phyloP scores from a whole-genome alignment of 2,329 filamentous ascomycete genomes.

The Dissoconium aciculare region DNA sequence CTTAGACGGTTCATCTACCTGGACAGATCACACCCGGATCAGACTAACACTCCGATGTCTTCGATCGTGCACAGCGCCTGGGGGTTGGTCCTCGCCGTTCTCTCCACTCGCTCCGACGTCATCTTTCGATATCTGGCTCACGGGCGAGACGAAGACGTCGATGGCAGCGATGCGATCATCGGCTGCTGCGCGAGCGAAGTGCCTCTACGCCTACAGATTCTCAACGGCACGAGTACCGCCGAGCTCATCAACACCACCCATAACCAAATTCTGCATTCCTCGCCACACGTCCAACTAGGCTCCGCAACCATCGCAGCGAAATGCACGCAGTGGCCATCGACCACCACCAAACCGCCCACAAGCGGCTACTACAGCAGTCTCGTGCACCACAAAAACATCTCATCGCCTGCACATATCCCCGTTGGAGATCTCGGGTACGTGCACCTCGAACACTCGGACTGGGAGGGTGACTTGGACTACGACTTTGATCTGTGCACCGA shows the following conservation, averaged over 20 bases:
- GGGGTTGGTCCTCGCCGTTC: background rate
- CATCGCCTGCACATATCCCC: background rate
- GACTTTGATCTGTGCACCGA: constrained; percentile 3
- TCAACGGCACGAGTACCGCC: background rate
- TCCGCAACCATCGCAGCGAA: constrained; percentile 1
- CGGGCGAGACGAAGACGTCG: constrained; percentile 1
- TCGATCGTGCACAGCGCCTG: constrained; percentile 1
- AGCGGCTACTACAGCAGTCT: constrained; percentile 2
- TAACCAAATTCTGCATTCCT: constrained; percentile 1
- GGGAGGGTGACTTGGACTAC: constrained; percentile 1
- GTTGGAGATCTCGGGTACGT: background rate
- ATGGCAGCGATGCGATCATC: constrained; percentile 1
- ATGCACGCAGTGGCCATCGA: constrained; percentile 1
- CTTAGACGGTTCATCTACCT: constrained; percentile 1
- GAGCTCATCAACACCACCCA: constrained; percentile 1
- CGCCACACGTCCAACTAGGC: constrained; percentile 1
- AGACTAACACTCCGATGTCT: constrained; percentile 1
- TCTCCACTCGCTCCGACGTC: constrained; percentile 1
- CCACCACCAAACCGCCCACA: too few species aligned
- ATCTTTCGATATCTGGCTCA: constrained; percentile 1
- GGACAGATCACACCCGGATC: background rate
- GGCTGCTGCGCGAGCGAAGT: constrained; percentile 2
- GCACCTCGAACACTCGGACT: background rate
- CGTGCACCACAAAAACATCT: constrained; percentile 1
- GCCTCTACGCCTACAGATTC: constrained; percentile 1